These are phyloP conservation scores for Alternaria consortialis DNA, from an alignment of 2,329 filamentous ascomycete genomes.

Conservation along the genomic window DNA sequence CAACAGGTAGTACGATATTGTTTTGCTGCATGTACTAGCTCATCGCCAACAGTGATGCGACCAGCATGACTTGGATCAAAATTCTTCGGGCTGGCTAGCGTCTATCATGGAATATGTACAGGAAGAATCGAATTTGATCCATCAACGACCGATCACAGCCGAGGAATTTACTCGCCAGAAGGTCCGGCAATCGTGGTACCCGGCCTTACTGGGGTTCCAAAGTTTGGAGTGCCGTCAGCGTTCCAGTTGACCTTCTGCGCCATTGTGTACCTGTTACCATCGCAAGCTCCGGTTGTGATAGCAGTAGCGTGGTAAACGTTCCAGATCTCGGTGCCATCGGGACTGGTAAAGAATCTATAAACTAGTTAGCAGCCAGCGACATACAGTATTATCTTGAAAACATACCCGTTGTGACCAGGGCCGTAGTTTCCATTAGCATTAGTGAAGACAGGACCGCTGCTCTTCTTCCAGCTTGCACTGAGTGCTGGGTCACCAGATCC, in stretches of 20 bases:
- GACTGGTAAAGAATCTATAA: slow-evolving; percentile 64
- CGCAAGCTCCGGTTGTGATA: slow-evolving; percentile 61
- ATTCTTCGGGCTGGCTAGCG: neutral
- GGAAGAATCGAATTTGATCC: neutral
- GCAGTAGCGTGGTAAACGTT: slow-evolving; percentile 66
- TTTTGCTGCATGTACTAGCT: neutral
- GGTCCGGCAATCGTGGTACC: slow-evolving; percentile 47
- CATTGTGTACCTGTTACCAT: slow-evolving; percentile 64
- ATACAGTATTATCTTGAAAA: neutral
- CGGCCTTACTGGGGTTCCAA: slow-evolving; percentile 52
- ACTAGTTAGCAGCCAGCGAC: neutral
- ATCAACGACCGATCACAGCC: neutral
- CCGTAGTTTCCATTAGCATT: slow-evolving; percentile 66
- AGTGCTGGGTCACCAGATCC: slow-evolving; percentile 58
- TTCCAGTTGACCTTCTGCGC: slow-evolving; percentile 62
- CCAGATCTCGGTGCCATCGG: slow-evolving; percentile 64
- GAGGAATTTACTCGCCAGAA: slow-evolving; percentile 41
- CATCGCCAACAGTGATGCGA: neutral
- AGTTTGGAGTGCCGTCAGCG: slow-evolving; percentile 62
- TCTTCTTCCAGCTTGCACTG: slow-evolving; percentile 61
- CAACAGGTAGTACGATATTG: neutral
- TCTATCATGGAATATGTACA: neutral
- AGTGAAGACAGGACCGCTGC: slow-evolving; percentile 59
- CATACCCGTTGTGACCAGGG: slow-evolving; percentile 62
- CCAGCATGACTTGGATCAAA: neutral